phyloP scores from a whole-genome alignment of 352 stramenopile genomes.

The Phytophthora colocasiae region DNA sequence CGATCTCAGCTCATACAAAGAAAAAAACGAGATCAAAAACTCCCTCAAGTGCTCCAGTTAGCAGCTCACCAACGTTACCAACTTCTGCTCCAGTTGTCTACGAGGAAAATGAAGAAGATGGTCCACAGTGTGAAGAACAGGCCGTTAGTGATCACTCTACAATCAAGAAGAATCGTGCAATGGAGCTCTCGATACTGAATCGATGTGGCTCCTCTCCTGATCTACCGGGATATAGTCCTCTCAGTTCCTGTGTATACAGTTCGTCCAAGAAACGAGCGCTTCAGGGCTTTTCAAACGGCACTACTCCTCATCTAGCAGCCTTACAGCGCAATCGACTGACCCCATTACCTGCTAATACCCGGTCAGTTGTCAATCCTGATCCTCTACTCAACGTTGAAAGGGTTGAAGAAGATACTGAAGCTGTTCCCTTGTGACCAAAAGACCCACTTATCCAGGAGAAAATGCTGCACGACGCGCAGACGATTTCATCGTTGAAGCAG shows the following conservation, averaged over 20 bases:
- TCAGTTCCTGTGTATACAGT: slow-evolving; percentile 62
- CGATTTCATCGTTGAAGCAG: slow-evolving; percentile 55
- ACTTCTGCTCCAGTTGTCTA: slow-evolving; percentile 7
- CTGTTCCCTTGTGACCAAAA: slow-evolving; percentile 10
- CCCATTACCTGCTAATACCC: slow-evolving; percentile 64
- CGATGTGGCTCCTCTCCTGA: slow-evolving; percentile 69
- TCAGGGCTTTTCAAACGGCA: slow-evolving; percentile 30
- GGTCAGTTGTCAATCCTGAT: slow-evolving; percentile 39
- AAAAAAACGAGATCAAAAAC: slow-evolving; percentile 26
- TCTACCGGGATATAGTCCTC: slow-evolving; percentile 61
- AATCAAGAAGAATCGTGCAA: slow-evolving; percentile 13
- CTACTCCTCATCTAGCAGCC: slow-evolving; percentile 48
- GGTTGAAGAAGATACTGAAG: too few relatives aligned
- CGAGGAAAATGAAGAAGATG: slow-evolving; percentile 10
- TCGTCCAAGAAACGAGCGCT: slow-evolving; percentile 71
- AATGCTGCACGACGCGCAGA: slow-evolving; percentile 41
- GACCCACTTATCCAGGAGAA: slow-evolving; percentile 31
- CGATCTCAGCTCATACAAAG: slow-evolving; percentile 6
- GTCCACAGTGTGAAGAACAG: slow-evolving; percentile 4
- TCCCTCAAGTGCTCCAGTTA: slow-evolving; percentile 9
- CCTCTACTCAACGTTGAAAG: not conserved
- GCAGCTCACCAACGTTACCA: not conserved
- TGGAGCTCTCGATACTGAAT: slow-evolving; percentile 55
- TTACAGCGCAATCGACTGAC: slow-evolving; percentile 66
- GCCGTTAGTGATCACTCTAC: not conserved